A percentile compares a stretch with the other conserved stretches of the same genome.
These are phyloP conservation scores for Thelonectria rubi DNA, from an alignment of 2,329 filamentous ascomycete genomes.

Conservation along the genomic window DNA sequence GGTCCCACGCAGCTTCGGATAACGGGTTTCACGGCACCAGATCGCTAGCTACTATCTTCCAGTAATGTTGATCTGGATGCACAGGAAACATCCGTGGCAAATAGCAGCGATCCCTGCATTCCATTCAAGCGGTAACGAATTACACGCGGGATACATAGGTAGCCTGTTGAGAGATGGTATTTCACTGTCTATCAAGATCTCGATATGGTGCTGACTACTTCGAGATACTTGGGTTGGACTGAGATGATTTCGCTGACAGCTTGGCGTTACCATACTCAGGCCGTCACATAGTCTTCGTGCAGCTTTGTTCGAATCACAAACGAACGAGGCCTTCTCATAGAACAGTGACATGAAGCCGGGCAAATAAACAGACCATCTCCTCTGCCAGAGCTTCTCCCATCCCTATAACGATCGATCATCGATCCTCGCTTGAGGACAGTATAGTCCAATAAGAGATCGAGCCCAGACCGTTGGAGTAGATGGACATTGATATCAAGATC, in stretches of 20 bases:
- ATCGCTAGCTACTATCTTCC: not conserved
- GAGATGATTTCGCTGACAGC: too few relatives aligned
- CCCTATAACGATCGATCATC: too few relatives aligned
- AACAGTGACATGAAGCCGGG: too few relatives aligned
- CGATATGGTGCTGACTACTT: not conserved
- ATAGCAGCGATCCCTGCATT: not conserved
- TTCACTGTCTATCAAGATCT: not conserved
- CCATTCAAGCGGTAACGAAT: not conserved
- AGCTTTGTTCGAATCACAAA: too few relatives aligned
- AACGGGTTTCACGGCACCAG: conserved; percentile 20
- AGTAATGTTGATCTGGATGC: not conserved
- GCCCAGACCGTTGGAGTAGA: conserved; percentile 71
- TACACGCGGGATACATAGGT: not conserved
- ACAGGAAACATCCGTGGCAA: not conserved
- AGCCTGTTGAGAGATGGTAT: not conserved
- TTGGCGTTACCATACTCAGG: too few relatives aligned
- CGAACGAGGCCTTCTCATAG: too few relatives aligned
- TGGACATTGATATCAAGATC: conserved; percentile 70
- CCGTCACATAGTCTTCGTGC: too few relatives aligned
- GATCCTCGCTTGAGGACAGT: conserved; percentile 51
- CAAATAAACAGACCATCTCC: too few relatives aligned
- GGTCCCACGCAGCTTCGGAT: conserved; percentile 1
- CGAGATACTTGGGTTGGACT: not conserved
- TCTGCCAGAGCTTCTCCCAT: too few relatives aligned
- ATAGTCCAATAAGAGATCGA: conserved; percentile 64